phyloP scores from a whole-genome alignment of 2,329 filamentous ascomycete species.

The Xylaria multiplex region DNA sequence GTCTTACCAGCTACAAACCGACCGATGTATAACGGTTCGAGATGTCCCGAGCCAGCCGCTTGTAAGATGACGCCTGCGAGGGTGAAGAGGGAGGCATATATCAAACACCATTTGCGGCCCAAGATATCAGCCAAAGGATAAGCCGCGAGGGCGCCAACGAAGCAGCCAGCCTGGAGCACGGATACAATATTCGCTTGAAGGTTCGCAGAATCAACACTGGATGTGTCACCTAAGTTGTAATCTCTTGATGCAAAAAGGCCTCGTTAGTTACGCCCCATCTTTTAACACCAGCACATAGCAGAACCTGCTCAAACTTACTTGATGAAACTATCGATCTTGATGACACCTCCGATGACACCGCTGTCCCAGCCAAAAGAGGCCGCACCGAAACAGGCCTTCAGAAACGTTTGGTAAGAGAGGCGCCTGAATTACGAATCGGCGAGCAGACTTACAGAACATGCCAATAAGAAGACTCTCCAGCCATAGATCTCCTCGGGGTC shows the following conservation, averaged over 20 bases:
- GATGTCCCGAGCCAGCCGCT: constrained; percentile 64
- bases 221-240: constrained; percentile 59
- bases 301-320: constrained; percentile 51
- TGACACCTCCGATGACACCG: constrained; percentile 73
- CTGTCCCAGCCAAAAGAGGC: constrained; percentile 71
- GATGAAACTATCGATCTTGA: constrained; percentile 67
- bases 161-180: constrained; percentile 58
- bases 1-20: constrained; percentile 60
- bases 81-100: constrained; percentile 64
- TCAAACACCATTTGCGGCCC: constrained; percentile 64
- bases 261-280: constrained; percentile 27
- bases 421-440: neutral
- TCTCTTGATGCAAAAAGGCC: constrained; percentile 51
- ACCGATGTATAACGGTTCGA: constrained; percentile 70
- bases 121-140: constrained; percentile 62
- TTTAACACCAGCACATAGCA: neutral
- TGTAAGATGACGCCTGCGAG: constrained; percentile 70
- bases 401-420: constrained; percentile 23
- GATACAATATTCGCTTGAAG: constrained; percentile 73
- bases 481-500: constrained; percentile 76
- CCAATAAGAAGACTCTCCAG: constrained; percentile 73
- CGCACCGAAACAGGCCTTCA: constrained; percentile 57
- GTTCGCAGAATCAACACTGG: constrained; percentile 59
- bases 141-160: constrained; percentile 55
- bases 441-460: constrained; percentile 61